Evolutionary conservation across 2,329 filamentous ascomycete species (phyloP), one percentile per base, ranked within the genome.

Genomic region (Colletotrichum simmondsii): DNA sequence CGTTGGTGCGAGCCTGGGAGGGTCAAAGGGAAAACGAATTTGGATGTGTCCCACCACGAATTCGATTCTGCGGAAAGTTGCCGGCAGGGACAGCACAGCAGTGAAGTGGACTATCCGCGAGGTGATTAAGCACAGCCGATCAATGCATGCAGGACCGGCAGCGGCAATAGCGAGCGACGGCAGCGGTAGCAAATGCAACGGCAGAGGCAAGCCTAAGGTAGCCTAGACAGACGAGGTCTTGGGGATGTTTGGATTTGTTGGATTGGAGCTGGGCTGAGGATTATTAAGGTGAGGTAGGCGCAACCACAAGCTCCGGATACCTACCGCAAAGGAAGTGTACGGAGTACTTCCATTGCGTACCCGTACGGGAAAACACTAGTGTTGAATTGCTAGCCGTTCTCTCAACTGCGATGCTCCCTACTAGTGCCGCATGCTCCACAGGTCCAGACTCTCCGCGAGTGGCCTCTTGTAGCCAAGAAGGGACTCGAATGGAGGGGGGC

Each of bases 401-500:
- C 22, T 37, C 59, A 37, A 60, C 30, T 62, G 60, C 60, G 59
- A 62, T 62, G 22, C 30, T 64, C 65, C 30, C 46, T 54, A 54
- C 52, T 68, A 72, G 69, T 72, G 69, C 65, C 58, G 65, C 24
- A 42, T 63, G 69, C 58, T 63, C 69, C 69, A 72, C 69, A 37
- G 65, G 65, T 42, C 58, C 69, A 68, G 69, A 53, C 69, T 68
- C 49, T 28, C 56, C 28, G 26, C 56, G 26, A n/a, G 42, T 53
- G 30, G 32, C 49, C 30, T 64, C 49, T 35, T 56, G 49, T 54
- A n/a, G 62, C 11, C 63, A 65, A 24, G 52, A 65, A 58, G 53
- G 22, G 32, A 37, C 14, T 28, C 10, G 32, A 65, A 56, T n/a
- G 56, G 52, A 53, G 52, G 28, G 61, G 37, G 37, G 16, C 14